phyloP scores from a whole-genome alignment of 2,329 filamentous ascomycete species.

The Ciborinia camelliae region DNA sequence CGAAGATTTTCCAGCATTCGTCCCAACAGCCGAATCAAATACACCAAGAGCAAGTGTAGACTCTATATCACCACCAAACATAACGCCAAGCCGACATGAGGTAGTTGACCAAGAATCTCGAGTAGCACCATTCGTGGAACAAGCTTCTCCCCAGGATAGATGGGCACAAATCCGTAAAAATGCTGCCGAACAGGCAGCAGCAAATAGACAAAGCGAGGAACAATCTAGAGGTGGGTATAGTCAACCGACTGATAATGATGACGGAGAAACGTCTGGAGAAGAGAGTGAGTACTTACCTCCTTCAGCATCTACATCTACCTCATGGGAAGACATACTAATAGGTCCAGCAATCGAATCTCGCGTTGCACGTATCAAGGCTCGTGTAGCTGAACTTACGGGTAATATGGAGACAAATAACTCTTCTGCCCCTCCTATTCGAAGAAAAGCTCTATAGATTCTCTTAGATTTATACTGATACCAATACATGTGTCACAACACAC shows the following conservation, averaged over 20 bases:
- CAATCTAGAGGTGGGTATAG: conserved; percentile 53
- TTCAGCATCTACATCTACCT: not conserved
- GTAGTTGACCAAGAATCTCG: conserved; percentile 37
- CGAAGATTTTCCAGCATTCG: conserved; percentile 79
- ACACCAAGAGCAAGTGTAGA: conserved; percentile 40
- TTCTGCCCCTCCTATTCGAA: conserved; percentile 21
- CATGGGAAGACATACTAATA: conserved; percentile 31
- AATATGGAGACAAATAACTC: conserved; percentile 58
- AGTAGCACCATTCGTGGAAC: conserved; percentile 26
- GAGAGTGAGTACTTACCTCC: conserved; percentile 65
- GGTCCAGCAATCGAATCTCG: conserved; percentile 83
- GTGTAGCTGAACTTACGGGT: conserved; percentile 89
- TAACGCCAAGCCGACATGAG: conserved; percentile 24
- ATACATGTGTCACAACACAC: not conserved
- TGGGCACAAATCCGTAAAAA: conserved; percentile 98
- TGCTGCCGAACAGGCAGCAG: conserved; percentile 74
- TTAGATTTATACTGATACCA: not conserved
- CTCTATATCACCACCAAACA: conserved; percentile 39
- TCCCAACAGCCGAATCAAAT: conserved; percentile 46
- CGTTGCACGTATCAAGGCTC: conserved; percentile 94
- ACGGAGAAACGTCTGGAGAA: conserved; percentile 90
- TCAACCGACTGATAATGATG: conserved; percentile 63
- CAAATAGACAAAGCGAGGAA: conserved; percentile 63
- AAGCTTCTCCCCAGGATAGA: conserved; percentile 56
- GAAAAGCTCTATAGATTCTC: conserved; percentile 2